These are phyloP conservation scores for Aspergillus viridinutans DNA, from an alignment of 2,329 filamentous ascomycete genomes.

Conservation along the genomic window DNA sequence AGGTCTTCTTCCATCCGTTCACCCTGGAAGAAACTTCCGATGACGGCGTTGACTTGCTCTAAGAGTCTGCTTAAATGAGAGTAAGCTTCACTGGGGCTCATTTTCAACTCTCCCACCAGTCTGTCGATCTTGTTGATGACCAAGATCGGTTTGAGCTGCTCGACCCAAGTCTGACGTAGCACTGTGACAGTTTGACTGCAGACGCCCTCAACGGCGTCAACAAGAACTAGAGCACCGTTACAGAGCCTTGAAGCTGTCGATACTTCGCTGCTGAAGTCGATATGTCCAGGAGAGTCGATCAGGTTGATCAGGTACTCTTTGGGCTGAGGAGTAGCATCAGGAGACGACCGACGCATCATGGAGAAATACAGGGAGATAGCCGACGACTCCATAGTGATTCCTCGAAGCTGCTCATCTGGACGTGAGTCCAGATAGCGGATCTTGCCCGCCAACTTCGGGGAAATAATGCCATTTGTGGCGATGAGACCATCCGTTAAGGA, in stretches of 20 bases:
- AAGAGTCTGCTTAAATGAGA: conserved; percentile 82
- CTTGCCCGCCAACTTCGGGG: conserved; percentile 93
- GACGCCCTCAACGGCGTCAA: conserved; percentile 95
- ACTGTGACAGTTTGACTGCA: conserved; percentile 99
- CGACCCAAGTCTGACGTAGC: conserved; percentile 87
- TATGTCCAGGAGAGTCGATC: conserved; percentile 96
- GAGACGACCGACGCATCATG: conserved; percentile 69
- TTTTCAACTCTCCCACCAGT: conserved; percentile 86
- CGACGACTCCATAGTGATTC: conserved; percentile 99
- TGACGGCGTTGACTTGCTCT: conserved; percentile 94
- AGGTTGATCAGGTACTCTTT: conserved; percentile 95
- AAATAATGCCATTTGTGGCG: conserved; percentile 99
- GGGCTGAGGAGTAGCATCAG: conserved; percentile 64
- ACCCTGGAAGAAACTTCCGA: conserved; percentile 95
- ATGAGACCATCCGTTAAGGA: conserved; percentile 93
- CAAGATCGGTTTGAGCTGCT: conserved; percentile 88
- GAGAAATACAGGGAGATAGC: conserved; percentile 96
- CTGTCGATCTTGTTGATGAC: conserved; percentile 99
- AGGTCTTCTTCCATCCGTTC: conserved; percentile 98
- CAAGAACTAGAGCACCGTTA: conserved; percentile 88
- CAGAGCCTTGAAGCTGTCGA: conserved; percentile 92
- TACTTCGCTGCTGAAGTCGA: conserved; percentile 97
- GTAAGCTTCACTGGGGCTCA: conserved; percentile 87
- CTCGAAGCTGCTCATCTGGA: conserved; percentile 89
- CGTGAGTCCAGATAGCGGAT: conserved; percentile 96